Evolutionary conservation across 2,329 filamentous ascomycete genomes (phyloP).

Genomic region (Dendrostoma leiphaemia): DNA sequence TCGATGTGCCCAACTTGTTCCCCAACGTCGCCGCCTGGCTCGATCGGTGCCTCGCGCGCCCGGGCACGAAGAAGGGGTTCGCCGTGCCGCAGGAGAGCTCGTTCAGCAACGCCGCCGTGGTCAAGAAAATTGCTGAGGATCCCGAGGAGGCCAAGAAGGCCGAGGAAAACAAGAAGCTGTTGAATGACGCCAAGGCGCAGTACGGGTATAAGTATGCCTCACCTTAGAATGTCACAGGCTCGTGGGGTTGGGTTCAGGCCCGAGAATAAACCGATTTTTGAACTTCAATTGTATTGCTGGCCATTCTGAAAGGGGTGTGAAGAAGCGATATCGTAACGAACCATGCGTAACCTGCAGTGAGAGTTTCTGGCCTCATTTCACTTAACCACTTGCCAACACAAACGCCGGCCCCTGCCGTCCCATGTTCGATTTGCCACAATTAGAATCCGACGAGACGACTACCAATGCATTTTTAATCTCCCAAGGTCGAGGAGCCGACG

Average conservation of each 20-base stretch:
- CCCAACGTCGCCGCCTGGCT: conserved; percentile 67
- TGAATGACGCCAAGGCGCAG: conserved; percentile 42
- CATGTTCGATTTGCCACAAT: conserved; percentile 9
- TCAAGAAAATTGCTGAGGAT: conserved; percentile 37
- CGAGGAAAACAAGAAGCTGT: conserved; percentile 31
- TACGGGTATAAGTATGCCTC: conserved; percentile 47
- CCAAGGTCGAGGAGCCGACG: no score
- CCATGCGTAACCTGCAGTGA: conserved; percentile 7
- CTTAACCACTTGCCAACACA: conserved; percentile 12
- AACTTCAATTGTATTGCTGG: not conserved
- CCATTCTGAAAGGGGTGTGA: not conserved
- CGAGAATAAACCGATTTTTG: no score
- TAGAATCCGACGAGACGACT: conserved; percentile 4
- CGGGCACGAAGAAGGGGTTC: conserved; percentile 62
- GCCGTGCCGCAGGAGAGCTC: conserved; percentile 52
- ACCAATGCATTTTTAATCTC: conserved; percentile 8
- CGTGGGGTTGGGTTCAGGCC: no score
- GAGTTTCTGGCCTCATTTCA: conserved; percentile 13
- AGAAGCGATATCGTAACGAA: conserved; percentile 6
- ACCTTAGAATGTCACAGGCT: no score
- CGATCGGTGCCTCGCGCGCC: conserved; percentile 55
- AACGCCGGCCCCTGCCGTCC: conserved; percentile 11
- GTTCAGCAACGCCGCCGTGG: conserved; percentile 38
- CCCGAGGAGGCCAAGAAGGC: conserved; percentile 46
- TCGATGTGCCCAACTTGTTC: conserved; percentile 62